Conservation (phyloP, 345 rosid genomes). For the Limnanthes douglasii region DNA sequence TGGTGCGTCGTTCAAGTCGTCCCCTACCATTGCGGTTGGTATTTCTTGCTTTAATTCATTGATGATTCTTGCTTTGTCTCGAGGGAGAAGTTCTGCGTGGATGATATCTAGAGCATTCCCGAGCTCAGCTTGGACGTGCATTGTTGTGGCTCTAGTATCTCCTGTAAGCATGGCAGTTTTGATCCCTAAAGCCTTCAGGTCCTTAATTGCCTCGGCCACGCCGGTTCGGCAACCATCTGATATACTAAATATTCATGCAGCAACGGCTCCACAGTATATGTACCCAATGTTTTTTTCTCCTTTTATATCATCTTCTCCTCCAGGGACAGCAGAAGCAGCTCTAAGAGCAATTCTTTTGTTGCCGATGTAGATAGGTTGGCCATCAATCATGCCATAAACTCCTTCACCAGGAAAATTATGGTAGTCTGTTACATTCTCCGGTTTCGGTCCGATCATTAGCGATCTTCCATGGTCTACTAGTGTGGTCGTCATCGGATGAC, state of each 20-base stretch:
- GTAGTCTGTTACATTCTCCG: slow-evolving; percentile 48
- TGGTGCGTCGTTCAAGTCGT: slow-evolving; percentile 88
- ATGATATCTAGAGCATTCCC: slow-evolving; percentile 41
- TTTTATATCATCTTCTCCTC: slow-evolving; percentile 12
- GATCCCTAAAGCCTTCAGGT: slow-evolving; percentile 38
- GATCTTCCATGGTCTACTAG: slow-evolving; percentile 52
- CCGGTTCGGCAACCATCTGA: slow-evolving; percentile 76
- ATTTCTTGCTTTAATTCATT: slow-evolving; percentile 31
- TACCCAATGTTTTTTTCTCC: slow-evolving; percentile 53
- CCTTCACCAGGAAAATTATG: slow-evolving; percentile 89
- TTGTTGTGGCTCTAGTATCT: slow-evolving; percentile 53
- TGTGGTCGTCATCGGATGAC: slow-evolving; percentile 86
- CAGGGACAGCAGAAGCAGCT: slow-evolving; percentile 39
- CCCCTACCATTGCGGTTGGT: slow-evolving; percentile 71
- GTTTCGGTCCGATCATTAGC: slow-evolving; percentile 44
- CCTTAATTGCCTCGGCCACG: slow-evolving; percentile 39
- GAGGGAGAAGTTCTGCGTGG: slow-evolving; percentile 64
- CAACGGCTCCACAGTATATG: slow-evolving; percentile 27
- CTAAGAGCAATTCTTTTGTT: slow-evolving; percentile 48
- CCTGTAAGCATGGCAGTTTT: slow-evolving; percentile 80
- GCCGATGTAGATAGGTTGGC: slow-evolving; percentile 48
- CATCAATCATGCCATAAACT: slow-evolving; percentile 59
- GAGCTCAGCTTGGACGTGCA: slow-evolving; percentile 66
- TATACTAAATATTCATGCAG: slow-evolving; percentile 39
- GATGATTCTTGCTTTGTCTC: slow-evolving; percentile 50